These are phyloP conservation scores for Apiospora arundinis DNA, from an alignment of 2,329 filamentous ascomycete genomes.

Conservation along the genomic window DNA sequence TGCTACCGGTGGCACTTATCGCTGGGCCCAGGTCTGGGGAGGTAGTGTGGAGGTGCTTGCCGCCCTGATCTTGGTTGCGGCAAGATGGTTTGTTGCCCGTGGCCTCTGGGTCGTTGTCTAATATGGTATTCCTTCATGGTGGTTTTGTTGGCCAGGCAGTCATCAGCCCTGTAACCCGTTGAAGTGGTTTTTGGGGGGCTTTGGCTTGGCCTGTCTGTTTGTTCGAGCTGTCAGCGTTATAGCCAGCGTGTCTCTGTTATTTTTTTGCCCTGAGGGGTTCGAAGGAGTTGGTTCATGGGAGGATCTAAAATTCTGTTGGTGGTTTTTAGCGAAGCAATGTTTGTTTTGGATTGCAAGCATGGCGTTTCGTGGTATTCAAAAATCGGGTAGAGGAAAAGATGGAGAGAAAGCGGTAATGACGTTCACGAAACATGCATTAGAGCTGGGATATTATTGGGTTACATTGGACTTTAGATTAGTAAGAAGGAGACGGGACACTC, in stretches of 20 bases:
- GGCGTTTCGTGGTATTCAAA: slow-evolving; percentile 3
- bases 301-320: not conserved
- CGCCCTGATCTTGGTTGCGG: slow-evolving; percentile 26
- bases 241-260: not conserved
- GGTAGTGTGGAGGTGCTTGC: slow-evolving; percentile 42
- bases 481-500: not conserved
- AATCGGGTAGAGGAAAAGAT: not conserved
- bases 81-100: slow-evolving; percentile 29
- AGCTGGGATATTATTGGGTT: not conserved
- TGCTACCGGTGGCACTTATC: slow-evolving; percentile 44
- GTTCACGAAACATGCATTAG: slow-evolving; percentile 1
- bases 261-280: not conserved
- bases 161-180: not conserved
- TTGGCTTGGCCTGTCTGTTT: not conserved
- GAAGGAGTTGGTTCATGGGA: not conserved
- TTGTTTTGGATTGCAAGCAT: not conserved
- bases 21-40: slow-evolving; percentile 55
- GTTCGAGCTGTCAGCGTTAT: not conserved
- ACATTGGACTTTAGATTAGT: not conserved
- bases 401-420: not conserved
- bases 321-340: not conserved
- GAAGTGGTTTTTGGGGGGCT: not conserved
- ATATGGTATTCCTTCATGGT: not conserved
- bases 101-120: not conserved
- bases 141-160: not conserved